Conservation (phyloP, 345 rosid genomes). For the Syzygium jambos region DNA sequence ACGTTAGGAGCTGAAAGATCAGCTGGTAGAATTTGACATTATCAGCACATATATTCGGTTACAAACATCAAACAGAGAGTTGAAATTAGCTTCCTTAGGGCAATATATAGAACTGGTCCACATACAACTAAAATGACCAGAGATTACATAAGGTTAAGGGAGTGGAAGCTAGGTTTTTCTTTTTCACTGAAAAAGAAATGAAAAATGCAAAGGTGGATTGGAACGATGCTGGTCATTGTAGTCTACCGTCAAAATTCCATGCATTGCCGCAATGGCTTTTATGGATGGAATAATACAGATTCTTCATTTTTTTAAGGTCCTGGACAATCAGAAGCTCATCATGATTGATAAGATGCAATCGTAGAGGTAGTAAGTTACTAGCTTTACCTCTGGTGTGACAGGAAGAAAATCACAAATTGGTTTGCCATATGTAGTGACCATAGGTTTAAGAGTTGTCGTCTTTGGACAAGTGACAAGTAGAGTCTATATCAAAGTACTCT, state of each 20-base stretch:
- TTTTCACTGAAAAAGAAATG: background rate
- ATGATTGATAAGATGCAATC: background rate
- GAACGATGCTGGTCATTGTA: background rate
- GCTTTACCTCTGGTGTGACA: background rate
- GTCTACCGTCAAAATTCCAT: background rate
- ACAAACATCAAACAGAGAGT: constrained; percentile 74
- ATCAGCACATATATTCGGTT: background rate
- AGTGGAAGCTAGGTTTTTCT: background rate
- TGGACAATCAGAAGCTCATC: background rate
- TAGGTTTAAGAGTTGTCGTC: background rate
- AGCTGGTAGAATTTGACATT: background rate
- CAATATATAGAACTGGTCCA: background rate
- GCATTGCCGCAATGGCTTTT: background rate
- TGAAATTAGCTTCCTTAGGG: background rate
- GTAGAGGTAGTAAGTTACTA: background rate
- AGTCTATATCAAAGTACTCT: background rate
- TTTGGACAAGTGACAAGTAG: background rate
- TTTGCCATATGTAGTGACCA: background rate
- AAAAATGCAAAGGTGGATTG: background rate
- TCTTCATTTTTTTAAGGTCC: background rate
- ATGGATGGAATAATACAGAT: background rate
- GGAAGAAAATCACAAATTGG: background rate
- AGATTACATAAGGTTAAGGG: background rate
- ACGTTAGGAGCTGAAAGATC: background rate
- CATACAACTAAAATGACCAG: background rate